Percentiles rank a stretch among this genome's conserved stretches.
Evolutionary conservation across 768 basidiomycete species (phyloP).

Genomic region (Phanerodontia chrysosporium): DNA sequence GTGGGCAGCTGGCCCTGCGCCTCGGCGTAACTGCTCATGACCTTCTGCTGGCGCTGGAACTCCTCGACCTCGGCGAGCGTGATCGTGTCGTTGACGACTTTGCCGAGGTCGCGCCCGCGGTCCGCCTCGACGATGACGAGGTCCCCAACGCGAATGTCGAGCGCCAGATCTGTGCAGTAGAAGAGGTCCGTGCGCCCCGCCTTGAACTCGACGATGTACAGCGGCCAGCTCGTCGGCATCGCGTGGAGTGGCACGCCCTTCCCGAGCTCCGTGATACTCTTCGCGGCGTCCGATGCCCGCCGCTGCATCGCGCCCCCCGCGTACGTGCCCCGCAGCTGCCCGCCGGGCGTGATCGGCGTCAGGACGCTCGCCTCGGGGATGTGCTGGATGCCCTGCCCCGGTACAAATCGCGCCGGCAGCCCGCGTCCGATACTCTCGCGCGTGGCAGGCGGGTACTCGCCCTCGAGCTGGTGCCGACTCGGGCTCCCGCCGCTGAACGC

Average conservation of each 20-base stretch:
- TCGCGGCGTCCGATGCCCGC: slow-evolving; percentile 36
- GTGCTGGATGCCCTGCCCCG: slow-evolving; percentile 63
- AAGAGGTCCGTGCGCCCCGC: slow-evolving; percentile 94
- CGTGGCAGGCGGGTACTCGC: slow-evolving; percentile 27
- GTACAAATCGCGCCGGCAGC: slow-evolving; percentile 57
- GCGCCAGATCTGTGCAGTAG: slow-evolving; percentile 70
- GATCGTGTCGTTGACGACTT: slow-evolving; percentile 87
- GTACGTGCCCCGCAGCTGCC: slow-evolving; percentile 13
- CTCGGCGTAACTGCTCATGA: slow-evolving; percentile 33
- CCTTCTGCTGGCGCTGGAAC: slow-evolving; percentile 77
- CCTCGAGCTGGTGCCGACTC: slow-evolving; percentile 38
- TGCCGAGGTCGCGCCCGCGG: slow-evolving; percentile 88
- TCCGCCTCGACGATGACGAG: slow-evolving; percentile 97
- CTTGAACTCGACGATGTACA: slow-evolving; percentile 97
- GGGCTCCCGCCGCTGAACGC: slow-evolving; percentile 54
- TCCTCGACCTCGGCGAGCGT: slow-evolving; percentile 87
- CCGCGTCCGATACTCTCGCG: slow-evolving; percentile 27
- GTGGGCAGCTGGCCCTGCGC: slow-evolving; percentile 34
- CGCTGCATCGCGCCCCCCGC: slow-evolving; percentile 27
- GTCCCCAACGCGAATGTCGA: slow-evolving; percentile 77
- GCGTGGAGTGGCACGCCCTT: slow-evolving; percentile 84
- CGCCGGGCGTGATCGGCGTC: slow-evolving; percentile 57
- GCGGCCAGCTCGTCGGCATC: slow-evolving; percentile 80
- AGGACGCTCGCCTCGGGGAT: slow-evolving; percentile 35
- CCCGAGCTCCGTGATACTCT: slow-evolving; percentile 59